These are phyloP conservation scores for Theileria orientalis DNA, from an alignment of 169 alveolate species.

Conservation along the genomic window DNA sequence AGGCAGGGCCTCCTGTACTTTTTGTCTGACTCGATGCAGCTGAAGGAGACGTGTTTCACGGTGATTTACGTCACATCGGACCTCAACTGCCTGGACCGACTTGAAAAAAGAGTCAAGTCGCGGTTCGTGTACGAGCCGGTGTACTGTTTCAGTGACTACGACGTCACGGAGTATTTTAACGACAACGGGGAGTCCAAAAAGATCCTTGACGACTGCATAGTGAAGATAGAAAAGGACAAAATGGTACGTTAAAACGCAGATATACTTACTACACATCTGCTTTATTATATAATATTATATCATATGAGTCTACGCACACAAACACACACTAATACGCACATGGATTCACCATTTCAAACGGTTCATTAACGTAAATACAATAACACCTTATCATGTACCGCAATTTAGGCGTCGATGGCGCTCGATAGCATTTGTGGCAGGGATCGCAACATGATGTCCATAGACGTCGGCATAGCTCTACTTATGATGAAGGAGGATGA, in stretches of 20 bases:
- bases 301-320: too few species aligned
- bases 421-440: constrained; percentile 28
- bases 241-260: constrained; percentile 3
- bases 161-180: constrained; percentile 2
- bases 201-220: constrained; percentile 7
- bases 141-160: constrained; percentile 33
- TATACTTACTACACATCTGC: too few species aligned
- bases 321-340: too few species aligned
- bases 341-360: too few species aligned
- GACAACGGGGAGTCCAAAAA: constrained; percentile 7
- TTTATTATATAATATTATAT: too few species aligned
- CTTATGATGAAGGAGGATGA: constrained; percentile 7
- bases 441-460: constrained; percentile 13
- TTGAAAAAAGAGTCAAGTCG: constrained; percentile 76
- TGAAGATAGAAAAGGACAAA: constrained; percentile 15
- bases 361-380: too few species aligned
- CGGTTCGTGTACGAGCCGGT: constrained; percentile 71
- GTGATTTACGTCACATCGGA: constrained; percentile 69
- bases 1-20: constrained; percentile 71
- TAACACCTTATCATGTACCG: too few species aligned
- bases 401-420: neutral
- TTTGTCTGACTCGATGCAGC: constrained; percentile 62
- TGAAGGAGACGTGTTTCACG: constrained; percentile 50
- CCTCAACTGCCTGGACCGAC: constrained; percentile 62
- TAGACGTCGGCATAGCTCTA: constrained; percentile 16